These are phyloP conservation scores for Oleoguttula mirabilis DNA, from an alignment of 495 filamentous ascomycete genomes.

Conservation along the genomic window DNA sequence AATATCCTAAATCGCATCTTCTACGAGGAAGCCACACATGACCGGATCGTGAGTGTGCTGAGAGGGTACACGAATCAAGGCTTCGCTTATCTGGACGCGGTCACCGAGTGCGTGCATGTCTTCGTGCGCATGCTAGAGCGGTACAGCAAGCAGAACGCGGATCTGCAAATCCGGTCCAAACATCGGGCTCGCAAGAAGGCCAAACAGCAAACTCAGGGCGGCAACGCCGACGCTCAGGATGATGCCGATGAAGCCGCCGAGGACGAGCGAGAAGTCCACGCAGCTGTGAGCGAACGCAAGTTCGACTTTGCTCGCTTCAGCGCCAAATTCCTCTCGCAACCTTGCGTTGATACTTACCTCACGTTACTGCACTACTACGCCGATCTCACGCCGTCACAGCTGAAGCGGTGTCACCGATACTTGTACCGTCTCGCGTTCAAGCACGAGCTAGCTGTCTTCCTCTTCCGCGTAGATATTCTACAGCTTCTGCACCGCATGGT, in stretches of 20 bases:
- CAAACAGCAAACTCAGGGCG: constrained; percentile 38
- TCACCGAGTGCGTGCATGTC: constrained; percentile 81
- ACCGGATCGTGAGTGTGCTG: constrained; percentile 65
- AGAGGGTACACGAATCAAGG: constrained; percentile 84
- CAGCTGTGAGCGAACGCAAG: constrained; percentile 65
- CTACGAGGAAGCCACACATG: constrained; percentile 92
- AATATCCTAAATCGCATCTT: constrained; percentile 95
- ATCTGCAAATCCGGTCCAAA: constrained; percentile 79
- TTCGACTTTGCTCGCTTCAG: constrained; percentile 87
- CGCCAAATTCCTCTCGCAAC: constrained; percentile 67
- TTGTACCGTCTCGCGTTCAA: constrained; percentile 95
- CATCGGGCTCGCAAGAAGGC: constrained; percentile 56
- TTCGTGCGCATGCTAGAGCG: constrained; percentile 85
- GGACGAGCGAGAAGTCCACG: constrained; percentile 44
- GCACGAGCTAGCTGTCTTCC: constrained; percentile 72
- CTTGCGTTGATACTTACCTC: constrained; percentile 80
- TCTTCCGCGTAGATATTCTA: constrained; percentile 85
- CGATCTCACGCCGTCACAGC: constrained; percentile 66
- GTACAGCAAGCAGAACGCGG: constrained; percentile 87
- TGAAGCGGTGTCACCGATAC: constrained; percentile 89
- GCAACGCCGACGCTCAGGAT: constrained; percentile 14
- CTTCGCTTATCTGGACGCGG: constrained; percentile 84
- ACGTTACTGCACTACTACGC: constrained; percentile 65
- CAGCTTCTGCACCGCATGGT: constrained; percentile 82
- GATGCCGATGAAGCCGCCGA: constrained; percentile 38